Evolutionary conservation across 2,329 filamentous ascomycete genomes (phyloP).

Genomic region (Colletotrichum cereale): DNA sequence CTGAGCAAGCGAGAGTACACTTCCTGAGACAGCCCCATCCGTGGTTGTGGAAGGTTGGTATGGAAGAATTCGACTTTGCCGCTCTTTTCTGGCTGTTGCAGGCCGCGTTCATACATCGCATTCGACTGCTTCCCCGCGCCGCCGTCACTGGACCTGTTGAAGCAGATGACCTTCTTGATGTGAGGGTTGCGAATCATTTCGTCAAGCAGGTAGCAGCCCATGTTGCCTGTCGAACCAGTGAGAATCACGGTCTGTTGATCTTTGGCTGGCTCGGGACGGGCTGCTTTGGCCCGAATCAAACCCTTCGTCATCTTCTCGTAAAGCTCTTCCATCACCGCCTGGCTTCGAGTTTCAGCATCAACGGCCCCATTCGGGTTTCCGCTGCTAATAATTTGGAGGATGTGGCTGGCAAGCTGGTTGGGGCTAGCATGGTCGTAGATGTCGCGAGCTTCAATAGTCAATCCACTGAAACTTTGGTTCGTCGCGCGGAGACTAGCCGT

Average conservation of each 20-base stretch:
- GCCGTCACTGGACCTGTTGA: conserved; percentile 30
- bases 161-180: conserved; percentile 26
- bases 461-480: conserved; percentile 49
- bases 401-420: conserved; percentile 49
- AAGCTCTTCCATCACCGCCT: conserved; percentile 47
- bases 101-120: conserved; percentile 31
- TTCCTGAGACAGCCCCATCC: conserved; percentile 19
- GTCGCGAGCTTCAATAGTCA: conserved; percentile 52
- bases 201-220: conserved; percentile 36
- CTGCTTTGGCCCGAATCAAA: conserved; percentile 43
- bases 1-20: conserved; percentile 46
- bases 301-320: conserved; percentile 51
- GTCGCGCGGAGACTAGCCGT: conserved; percentile 49
- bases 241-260: conserved; percentile 46
- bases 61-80: conserved; percentile 53
- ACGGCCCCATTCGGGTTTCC: not conserved
- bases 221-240: conserved; percentile 31
- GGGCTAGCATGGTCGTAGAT: conserved; percentile 55
- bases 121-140: conserved; percentile 32
- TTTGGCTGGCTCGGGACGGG: conserved; percentile 47
- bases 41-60: conserved; percentile 9
- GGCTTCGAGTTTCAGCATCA: not conserved
- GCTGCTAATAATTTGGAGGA: conserved; percentile 14
- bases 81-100: conserved; percentile 3
- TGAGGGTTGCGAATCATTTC: conserved; percentile 40